Evolutionary conservation across 179 eudicot genomes (phyloP), one percentile per base, ranked within the genome.

Genomic region (Gypsophila paniculata): DNA sequence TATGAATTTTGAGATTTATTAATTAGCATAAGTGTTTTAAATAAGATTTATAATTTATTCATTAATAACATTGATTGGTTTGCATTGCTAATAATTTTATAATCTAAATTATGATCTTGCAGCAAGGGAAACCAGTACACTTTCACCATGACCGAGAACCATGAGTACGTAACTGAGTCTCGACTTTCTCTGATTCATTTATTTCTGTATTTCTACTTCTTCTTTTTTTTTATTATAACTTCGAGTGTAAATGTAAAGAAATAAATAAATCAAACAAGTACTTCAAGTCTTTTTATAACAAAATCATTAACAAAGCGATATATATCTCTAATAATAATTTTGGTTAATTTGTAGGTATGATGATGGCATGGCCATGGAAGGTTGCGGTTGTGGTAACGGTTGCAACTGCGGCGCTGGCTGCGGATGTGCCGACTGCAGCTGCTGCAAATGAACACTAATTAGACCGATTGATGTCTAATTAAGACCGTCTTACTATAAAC

Each of bases 341-440:
- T n/a, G 25, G 19, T 26, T 29, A 18, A 15, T 65, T 11, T 25
- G 79, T 83, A 85, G 93, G 79, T 71, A 68, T 71, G 26, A 42
- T 2, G 80, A 74, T 53, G 59, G 65, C 38, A 19, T 67, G 8
- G 65, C 72, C 39, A 73, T 84, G 83, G 80, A 78, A 0, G 77
- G 78, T 29, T 88, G 80, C 73, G 61, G 80, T 52, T 84, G 79
- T n/a, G 87, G 83, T 61, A 74, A 6, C 44, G 44, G 79, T 68
- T 86, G 93, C 85, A 86, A 80, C 83, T 88, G 91, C 60, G 86
- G 88, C 36, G 0, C 82, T 8, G 57, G 77, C 87, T 88, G 89
- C 74, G 46, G 79, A 46, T 88, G 91, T 70, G 60, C 38, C 38
- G 39, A 52, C 78, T 88, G 92, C 83, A 75, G 75, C 15, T 86